Conservation (phyloP, 148 eudicot species). For the Gaultheria prostrata region DNA sequence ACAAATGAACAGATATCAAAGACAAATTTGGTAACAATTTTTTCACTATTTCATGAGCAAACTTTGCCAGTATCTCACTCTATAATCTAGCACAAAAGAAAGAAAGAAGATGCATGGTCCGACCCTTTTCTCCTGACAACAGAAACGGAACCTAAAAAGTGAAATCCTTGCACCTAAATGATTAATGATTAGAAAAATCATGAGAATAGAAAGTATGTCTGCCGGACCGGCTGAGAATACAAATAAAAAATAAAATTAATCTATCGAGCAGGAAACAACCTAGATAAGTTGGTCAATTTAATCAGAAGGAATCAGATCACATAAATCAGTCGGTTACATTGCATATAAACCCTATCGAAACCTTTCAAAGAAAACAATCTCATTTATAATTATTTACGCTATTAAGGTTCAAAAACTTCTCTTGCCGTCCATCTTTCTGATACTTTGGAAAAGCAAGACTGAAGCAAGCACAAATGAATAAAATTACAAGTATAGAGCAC, state of each 20-base stretch:
- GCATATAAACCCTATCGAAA: not conserved
- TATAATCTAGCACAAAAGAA: not conserved
- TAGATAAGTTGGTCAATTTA: not conserved
- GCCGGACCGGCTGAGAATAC: not conserved
- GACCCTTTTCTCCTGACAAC: not conserved
- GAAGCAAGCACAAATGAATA: not conserved
- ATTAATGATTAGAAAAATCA: not conserved
- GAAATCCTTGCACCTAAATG: not conserved
- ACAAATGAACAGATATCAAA: not conserved
- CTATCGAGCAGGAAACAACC: constrained; percentile 7
- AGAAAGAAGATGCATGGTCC: not conserved
- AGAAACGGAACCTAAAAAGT: not conserved
- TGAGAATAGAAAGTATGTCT: not conserved
- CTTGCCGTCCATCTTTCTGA: no score
- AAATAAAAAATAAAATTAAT: not conserved
- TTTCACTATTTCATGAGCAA: not conserved
- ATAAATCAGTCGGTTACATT: not conserved
- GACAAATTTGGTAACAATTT: not conserved
- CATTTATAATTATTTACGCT: not conserved
- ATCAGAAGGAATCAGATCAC: not conserved
- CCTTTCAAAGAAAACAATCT: not conserved
- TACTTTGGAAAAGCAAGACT: not conserved
- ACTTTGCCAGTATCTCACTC: not conserved
- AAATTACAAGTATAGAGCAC: not conserved
- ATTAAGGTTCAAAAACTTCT: not conserved